Base-by-base conservation (phyloP, 129 eudicot genomes). In the Flaveria brownii region DNA sequence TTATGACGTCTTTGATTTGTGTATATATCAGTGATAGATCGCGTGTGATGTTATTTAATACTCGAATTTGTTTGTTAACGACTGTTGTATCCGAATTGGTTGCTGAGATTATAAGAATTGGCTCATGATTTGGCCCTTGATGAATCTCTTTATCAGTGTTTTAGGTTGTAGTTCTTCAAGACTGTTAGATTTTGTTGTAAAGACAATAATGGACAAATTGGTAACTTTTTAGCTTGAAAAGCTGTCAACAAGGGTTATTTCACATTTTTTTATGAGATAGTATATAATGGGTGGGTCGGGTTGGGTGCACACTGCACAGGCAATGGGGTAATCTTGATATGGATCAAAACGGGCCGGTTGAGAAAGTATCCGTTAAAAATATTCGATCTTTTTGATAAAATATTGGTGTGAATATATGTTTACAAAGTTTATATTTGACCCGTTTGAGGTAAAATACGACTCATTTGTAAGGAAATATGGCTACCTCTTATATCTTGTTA, bases 61-160 rank as follows among this genome's bases (percentile, higher is more conserved):
- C 47, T 28, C 1, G 20, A 64, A 26, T 46, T 52, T 75, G 71
- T 62, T 33, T 64, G 62, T 43, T n/a, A 41, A 22, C 1, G n/a
- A 18, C 33, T 54, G 7, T 9, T 43, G 55, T 59, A 62, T 61
- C 33, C 9, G 46, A 47, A 64, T 47, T 60, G 17, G 41, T 36
- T 36, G 41, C 7, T 36, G 41, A 36, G 41, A 36, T 36, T 36
- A 36, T 36, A 36, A 5, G 41, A 36, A 36, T 0, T 36, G 6
- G 41, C 7, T 36, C 4, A 36, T 36, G 41, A 26, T 30, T 56
- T 73, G 50, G 2, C 46, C 28, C 18, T 62, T n/a, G 50, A 9
- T 75, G 70, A 62, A 45, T 61, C n/a, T 23, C 49, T 76, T 33
- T 57, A 64, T 43, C 30, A 56, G 41, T 36, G 41, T 36, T 36